Evolutionary conservation across 768 basidiomycete species (phyloP), one percentile per base, ranked within the genome.

Genomic region (Trametes elegans): DNA sequence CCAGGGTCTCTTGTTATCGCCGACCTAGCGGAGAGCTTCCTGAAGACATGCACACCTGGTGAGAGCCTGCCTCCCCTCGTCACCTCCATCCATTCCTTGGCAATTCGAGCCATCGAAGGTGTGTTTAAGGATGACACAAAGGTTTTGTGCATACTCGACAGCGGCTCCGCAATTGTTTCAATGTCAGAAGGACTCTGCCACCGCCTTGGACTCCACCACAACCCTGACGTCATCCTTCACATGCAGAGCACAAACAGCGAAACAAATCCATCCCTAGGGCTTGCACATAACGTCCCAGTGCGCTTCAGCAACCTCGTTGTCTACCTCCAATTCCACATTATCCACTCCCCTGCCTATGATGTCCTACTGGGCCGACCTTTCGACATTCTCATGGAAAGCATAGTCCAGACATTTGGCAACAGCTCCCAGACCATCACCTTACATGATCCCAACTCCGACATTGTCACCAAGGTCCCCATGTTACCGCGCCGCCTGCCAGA

Each of bases 121-220:
- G 16, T 34, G 6, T 53, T 66, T 21, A 52, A 54, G n/a, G 49
- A 49, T 24, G 32, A 38, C 29, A 28, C 38, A 11, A 18, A 21
- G 1, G 46, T 62, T 26, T 57, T 62, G 5, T 55, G 52, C 27
- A 65, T 65, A 44, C 21, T 61, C 27, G 66, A 67, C 44, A 58
- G 45, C 18, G 64, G 66, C 9, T 64, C 58, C 3, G 51, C 62
- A 6, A 62, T 68, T 21, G 27, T 64, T n/a, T 47, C 61, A 0
- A 67, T 68, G 63, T 64, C 64, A 0, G 63, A 66, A 31, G 55
- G 44, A 0, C 42, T 66, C 11, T 57, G 52, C 10, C 52, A 59
- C 36, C 29, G 26, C 2, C 48, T 59, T 27, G 57, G 54, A 6
- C 52, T 64, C 19, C 41, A 48, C 3, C 60, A 45, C 49, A 53